Percentiles rank a stretch among this genome's conserved stretches.
phyloP scores from a whole-genome alignment of 2,329 filamentous ascomycete genomes.

The Botrytis galanthina region DNA sequence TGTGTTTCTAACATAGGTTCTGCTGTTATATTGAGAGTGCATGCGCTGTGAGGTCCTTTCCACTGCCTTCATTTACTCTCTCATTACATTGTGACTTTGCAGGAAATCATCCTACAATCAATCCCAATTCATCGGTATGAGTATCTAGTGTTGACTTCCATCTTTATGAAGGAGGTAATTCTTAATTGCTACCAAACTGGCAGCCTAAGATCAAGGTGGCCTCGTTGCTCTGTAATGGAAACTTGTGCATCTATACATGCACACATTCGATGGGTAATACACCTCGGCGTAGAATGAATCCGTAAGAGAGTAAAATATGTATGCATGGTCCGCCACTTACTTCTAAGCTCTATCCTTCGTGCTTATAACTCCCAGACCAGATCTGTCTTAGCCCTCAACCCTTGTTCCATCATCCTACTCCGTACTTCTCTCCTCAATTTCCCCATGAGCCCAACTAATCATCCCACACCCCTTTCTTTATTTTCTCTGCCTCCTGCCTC shows the following conservation, averaged over 20 bases:
- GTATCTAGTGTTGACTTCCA: neutral
- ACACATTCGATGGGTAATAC: neutral
- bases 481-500: conserved; percentile 65
- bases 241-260: neutral
- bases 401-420: neutral
- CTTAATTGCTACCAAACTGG: neutral
- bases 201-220: neutral
- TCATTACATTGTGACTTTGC: neutral
- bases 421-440: neutral
- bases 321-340: neutral
- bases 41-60: neutral
- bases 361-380: neutral
- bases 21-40: neutral
- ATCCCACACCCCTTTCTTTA: conserved; percentile 87
- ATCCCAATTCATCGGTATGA: neutral
- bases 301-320: neutral
- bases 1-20: conserved; percentile 6
- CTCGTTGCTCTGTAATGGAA: neutral
- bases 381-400: neutral
- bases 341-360: neutral
- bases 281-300: neutral
- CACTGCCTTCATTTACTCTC: neutral
- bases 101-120: neutral
- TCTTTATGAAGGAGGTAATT: neutral
- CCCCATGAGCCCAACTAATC: conserved; percentile 45